Evolutionary conservation across 176 grass and related monocot species (phyloP).

Genomic region (Oryza brachyantha): DNA sequence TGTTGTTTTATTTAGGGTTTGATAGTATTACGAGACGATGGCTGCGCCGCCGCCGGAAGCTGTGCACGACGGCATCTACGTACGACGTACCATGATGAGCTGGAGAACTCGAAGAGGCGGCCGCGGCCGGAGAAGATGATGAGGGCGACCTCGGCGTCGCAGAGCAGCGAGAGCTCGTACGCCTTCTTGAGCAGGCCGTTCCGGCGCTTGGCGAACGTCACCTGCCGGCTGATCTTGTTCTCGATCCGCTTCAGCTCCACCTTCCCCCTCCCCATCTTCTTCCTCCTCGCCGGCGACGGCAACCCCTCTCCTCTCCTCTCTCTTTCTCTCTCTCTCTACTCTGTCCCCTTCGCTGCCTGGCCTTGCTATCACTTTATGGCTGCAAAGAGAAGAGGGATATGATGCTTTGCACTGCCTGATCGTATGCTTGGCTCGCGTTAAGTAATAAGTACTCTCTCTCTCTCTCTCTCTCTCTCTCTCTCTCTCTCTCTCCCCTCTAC

Average conservation of each 20-base stretch:
- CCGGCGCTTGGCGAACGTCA: conserved; percentile 85
- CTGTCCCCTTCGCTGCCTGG: background rate
- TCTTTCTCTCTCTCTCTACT: background rate
- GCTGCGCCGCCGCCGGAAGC: too few relatives aligned
- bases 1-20: background rate
- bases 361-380: conserved; percentile 4
- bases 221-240: conserved; percentile 97
- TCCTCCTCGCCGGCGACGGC: too few relatives aligned
- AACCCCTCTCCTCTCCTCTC: background rate
- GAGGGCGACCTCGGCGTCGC: conserved; percentile 87
- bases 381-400: background rate
- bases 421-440: background rate
- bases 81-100: conserved; percentile 52
- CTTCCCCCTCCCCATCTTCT: conserved; percentile 71
- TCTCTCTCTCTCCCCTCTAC: background rate
- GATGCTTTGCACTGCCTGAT: conserved; percentile 11
- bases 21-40: background rate
- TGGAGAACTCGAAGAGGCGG: conserved; percentile 92
- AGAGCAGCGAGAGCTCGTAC: conserved; percentile 81
- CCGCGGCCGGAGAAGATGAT: conserved; percentile 94
- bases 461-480: too few relatives aligned
- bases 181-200: conserved; percentile 95
- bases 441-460: too few relatives aligned
- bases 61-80: too few relatives aligned
- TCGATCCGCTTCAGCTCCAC: conserved; percentile 92